phyloP scores from a whole-genome alignment of 495 filamentous ascomycete species.

The Beverwykella pulmonaria region DNA sequence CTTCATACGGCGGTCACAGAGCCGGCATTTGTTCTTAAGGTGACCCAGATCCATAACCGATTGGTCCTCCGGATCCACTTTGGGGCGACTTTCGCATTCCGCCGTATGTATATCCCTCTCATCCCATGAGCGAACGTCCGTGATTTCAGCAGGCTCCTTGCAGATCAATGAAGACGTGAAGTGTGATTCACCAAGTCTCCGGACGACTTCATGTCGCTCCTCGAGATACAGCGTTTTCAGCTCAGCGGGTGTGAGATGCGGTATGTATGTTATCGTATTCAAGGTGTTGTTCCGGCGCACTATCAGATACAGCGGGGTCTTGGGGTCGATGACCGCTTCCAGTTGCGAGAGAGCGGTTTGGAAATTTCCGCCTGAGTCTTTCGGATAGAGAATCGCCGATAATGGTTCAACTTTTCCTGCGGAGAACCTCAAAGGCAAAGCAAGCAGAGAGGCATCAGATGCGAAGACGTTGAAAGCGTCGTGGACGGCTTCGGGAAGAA shows the following conservation, averaged over 20 bases:
- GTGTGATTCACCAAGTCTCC: not conserved
- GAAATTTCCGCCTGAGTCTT: not conserved
- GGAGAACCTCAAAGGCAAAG: constrained; percentile 1
- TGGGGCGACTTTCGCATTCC: not conserved
- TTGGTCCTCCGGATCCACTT: not conserved
- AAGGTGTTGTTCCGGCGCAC: constrained; percentile 1
- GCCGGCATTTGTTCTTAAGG: constrained; percentile 19
- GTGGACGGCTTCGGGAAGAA: not conserved
- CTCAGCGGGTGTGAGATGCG: constrained; percentile 6
- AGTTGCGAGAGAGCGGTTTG: not conserved
- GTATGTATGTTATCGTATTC: constrained; percentile 22
- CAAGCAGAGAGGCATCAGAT: constrained; percentile 3
- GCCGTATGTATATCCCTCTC: constrained; percentile 2
- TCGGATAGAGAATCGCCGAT: not conserved
- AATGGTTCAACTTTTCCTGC: not conserved
- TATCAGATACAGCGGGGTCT: constrained; percentile 13
- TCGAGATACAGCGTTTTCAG: constrained; percentile 6
- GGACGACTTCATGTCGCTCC: not conserved
- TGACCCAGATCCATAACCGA: constrained; percentile 12
- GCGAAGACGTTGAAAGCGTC: constrained; percentile 8
- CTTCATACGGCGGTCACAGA: constrained; percentile 32
- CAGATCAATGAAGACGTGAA: constrained; percentile 14
- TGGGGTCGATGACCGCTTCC: constrained; percentile 2
- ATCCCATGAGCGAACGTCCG: constrained; percentile 19
- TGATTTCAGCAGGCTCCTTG: constrained; percentile 21